A percentile compares a stretch with the other conserved stretches of the same genome.
phyloP scores from a whole-genome alignment of 2,329 filamentous ascomycete species.

The Penicillium verrucosum region DNA sequence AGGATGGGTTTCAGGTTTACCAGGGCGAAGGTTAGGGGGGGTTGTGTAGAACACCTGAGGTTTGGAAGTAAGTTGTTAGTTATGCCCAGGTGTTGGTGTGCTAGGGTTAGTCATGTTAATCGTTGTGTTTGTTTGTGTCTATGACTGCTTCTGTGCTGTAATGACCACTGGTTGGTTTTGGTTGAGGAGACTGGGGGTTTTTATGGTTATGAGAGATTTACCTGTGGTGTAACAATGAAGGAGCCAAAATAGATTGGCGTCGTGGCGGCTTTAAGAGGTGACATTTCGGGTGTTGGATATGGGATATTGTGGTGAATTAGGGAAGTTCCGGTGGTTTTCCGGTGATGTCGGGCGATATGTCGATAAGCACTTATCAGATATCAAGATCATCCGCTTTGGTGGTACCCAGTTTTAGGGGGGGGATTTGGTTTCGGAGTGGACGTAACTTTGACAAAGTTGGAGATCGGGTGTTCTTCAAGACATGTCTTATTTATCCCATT shows the following conservation, averaged over 20 bases:
- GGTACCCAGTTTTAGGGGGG: no score
- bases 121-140: background rate
- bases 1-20: constrained; percentile 95
- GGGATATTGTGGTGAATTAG: background rate
- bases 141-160: background rate
- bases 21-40: constrained; percentile 73
- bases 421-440: no score
- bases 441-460: no score
- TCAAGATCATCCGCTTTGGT: background rate
- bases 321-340: background rate
- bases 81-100: background rate
- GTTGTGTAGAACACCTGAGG: constrained; percentile 84
- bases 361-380: constrained; percentile 8
- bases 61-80: constrained; percentile 1
- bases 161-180: background rate
- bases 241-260: constrained; percentile 65
- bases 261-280: constrained; percentile 30
- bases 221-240: constrained; percentile 72
- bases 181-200: background rate
- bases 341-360: background rate
- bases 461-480: no score
- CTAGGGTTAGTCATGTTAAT: background rate
- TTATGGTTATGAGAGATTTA: constrained; percentile 30
- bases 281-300: constrained; percentile 19
- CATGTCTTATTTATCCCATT: no score